Base-by-base conservation (phyloP, 1,284 basidiomycete species). In the Singerocomus inundabilis region DNA sequence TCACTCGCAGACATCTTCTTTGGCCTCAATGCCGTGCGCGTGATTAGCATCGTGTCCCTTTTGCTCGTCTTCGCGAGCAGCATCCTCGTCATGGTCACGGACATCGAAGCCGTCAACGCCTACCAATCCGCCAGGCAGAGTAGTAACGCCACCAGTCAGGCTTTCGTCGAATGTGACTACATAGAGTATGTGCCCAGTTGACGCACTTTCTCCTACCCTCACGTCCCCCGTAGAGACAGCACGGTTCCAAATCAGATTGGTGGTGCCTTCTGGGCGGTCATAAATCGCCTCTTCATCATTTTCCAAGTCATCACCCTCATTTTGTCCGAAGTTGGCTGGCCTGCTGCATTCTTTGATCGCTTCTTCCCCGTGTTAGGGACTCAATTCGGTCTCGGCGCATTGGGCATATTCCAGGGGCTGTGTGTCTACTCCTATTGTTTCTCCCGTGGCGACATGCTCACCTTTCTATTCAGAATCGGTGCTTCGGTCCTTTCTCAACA, bases 231-330 rank as follows among this genome's bases (percentile, higher is more conserved):
- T 57, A 90, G 86, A 56, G 76, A 78, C 53, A 88, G 86, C 67
- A 88, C 89, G 2, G 88, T 94, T 16, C 92, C 92, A n/a, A 88
- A 91, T 65, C 92, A 95, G 65, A 77, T 89, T 24, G 91, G 88
- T 10, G 92, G 93, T 38, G 79, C 83, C 28, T 94, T 95, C 72
- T 94, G 91, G 88, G 87, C 90, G 13, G 82, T 94, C 49, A 72
- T 94, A 51, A 89, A 90, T 66, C 79, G 88, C 54, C 75, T 94
- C 40, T 78, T 94, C 67, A 90, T 94, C 68, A 79, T 93, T 53
- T 84, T 87, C 69, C 86, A 92, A 72, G 80, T 84, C 57, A 67
- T 92, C 59, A 76, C 91, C 46, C 82, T 95, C 55, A 72, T 92
- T 53, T 68, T 93, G 50, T 88, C 91, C 43, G 92, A 95, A 69